Evolutionary conservation across 2,329 filamentous ascomycete genomes (phyloP), one percentile per base, ranked within the genome.

Genomic region (Fusarium subglutinans): DNA sequence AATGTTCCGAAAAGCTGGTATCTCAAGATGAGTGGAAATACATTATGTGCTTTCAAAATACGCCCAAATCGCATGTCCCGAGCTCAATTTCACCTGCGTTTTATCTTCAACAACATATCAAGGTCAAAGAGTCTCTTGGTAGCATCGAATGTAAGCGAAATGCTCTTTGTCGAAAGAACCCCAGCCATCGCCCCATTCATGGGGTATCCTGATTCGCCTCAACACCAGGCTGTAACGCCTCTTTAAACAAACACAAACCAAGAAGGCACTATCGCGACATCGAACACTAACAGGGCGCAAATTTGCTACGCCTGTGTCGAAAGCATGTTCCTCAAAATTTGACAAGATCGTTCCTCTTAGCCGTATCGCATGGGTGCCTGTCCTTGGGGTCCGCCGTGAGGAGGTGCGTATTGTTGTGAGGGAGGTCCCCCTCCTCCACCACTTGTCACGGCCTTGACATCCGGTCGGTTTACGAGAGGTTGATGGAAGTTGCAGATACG

Each of bases 401-500:
- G 75, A 58, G 80, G 73, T 40, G 77, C 75, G 18, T 80, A 80
- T 40, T 80, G 77, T 24, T 81, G 76, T 35, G 80, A 81, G 18
- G 82, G 81, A n/a, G 62, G 40, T 5, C 61, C 81, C n/a, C 82
- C 81, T n/a, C 82, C 81, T n/a, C 82, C 84, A 38, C 84, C 84
- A 53, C 83, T 82, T 74, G 80, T 82, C 84, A 90, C 88, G 62
- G 84, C 84, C 79, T 86, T 84, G 55, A 90, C 87, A 68, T 91
- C 89, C 18, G 83, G 87, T 20, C 89, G 84, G 76, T 87, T 85
- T 73, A 89, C 85, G 62, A 92, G 86, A 15, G 90, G 90, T 80
- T 95, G 92, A 72, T 90, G 88, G 80, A 94, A 95, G 80, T 92
- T 90, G 87, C 93, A 96, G 81, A 95, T 90, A 78, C 90, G 87